Base-by-base conservation (phyloP, 495 filamentous ascomycete genomes). In the Aspergillus olivimuriae region DNA sequence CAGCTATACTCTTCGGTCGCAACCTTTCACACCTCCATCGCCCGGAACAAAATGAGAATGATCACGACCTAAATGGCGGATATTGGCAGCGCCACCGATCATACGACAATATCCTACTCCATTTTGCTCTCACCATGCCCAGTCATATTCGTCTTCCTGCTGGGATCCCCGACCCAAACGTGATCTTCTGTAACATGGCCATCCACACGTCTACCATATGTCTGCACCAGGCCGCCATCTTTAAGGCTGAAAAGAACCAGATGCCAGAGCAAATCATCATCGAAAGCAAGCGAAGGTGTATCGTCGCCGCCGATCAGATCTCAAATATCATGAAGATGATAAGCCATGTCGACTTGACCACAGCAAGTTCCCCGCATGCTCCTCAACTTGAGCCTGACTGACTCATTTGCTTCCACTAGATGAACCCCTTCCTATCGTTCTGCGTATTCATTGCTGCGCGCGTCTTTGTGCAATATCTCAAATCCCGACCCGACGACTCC, bases 161-260 rank as follows among this genome's bases (percentile, higher is more conserved):
- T 31, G 90, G 86, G 0, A 71, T 94, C 33, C 62, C 68, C 9
- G 83, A 94, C 59, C 71, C 89, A 6, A 99, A 96, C 52, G 81
- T 94, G 39, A 81, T 99, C 15, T 97, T 96, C 56, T 82, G 86
- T 23, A 97, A 97, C 48, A 95, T 97, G 86, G 86, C 84, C 55
- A 89, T 97, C 24, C 92, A 97, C 56, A 95, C 92, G 0, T 94
- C 89, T 1, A 92, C 89, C 2, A 97, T 99, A 33, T 97, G 94
- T 62, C 75, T 97, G 5, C 92, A 99, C 58, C 92, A 99, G 60
- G 94, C 94, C 5, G 94, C 92, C 15, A 96, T 97, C 15, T 95
- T 89, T 75, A 97, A 95, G 61, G 88, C 92, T 0, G 90, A 96
- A 52, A 91, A 87, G 63, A 84, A 97, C 60, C 74, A 78, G 41